Conservation (phyloP, 1,284 basidiomycete genomes). For the Apiotrichum sp. region DNA sequence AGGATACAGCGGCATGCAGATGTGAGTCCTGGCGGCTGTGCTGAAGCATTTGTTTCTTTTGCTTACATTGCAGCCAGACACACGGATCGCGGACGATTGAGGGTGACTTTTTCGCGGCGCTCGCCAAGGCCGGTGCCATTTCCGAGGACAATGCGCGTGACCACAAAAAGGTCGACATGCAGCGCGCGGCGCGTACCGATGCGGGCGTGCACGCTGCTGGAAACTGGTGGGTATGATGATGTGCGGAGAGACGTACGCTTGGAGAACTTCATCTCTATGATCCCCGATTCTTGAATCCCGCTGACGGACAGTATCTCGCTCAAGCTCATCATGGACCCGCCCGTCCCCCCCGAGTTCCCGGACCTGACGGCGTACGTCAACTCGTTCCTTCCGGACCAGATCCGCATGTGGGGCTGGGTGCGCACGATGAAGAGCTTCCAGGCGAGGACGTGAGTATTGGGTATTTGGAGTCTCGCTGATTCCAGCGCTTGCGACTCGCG, state of each 20-base stretch:
- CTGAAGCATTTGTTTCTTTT: neutral
- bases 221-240: conserved; percentile 52
- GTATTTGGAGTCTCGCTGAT: neutral
- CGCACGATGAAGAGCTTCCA: conserved; percentile 90
- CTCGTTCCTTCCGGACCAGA: conserved; percentile 75
- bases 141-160: conserved; percentile 88
- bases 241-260: too few species aligned
- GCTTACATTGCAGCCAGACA: conserved; percentile 26
- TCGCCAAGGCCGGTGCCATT: conserved; percentile 84
- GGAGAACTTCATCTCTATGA: too few species aligned
- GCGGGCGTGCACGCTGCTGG: conserved; percentile 96
- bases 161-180: conserved; percentile 79
- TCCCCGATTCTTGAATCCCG: too few species aligned
- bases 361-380: conserved; percentile 68
- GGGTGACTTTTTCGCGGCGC: conserved; percentile 78
- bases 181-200: conserved; percentile 89
- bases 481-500: conserved; percentile 70
- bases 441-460: conserved; percentile 63
- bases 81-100: conserved; percentile 72
- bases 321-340: conserved; percentile 76
- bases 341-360: conserved; percentile 56
- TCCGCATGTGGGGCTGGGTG: conserved; percentile 87
- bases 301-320: conserved; percentile 56
- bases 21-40: conserved; percentile 55
- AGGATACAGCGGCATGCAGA: conserved; percentile 86